Percentiles rank a stretch among this genome's conserved stretches.
These are phyloP conservation scores for Heritiera littoralis DNA, from an alignment of 345 rosid genomes.

Conservation along the genomic window DNA sequence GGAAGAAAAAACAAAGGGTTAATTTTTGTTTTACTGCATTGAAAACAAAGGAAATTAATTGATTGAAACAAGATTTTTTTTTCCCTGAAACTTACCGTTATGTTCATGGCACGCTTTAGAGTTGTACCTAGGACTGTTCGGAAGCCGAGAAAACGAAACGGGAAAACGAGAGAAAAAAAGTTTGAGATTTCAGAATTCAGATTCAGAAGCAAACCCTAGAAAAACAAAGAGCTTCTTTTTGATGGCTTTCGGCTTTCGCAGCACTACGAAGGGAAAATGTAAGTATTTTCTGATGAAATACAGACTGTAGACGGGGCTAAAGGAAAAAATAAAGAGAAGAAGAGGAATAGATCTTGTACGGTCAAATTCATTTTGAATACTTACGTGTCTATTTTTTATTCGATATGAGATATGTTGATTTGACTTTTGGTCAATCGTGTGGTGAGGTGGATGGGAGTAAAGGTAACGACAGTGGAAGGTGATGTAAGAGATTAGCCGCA, in stretches of 20 bases:
- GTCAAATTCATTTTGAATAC: background rate
- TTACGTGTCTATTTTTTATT: background rate
- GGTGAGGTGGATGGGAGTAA: background rate
- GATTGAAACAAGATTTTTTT: background rate
- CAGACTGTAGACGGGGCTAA: slow-evolving; percentile 5
- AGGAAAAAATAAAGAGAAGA: background rate
- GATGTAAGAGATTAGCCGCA: slow-evolving; percentile 16
- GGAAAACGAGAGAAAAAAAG: background rate
- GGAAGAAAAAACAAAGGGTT: background rate
- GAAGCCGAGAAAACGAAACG: slow-evolving; percentile 5
- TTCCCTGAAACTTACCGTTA: slow-evolving; percentile 3
- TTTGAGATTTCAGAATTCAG: background rate
- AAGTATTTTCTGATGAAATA: background rate
- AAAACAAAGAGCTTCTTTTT: slow-evolving; percentile 1
- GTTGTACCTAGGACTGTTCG: slow-evolving; percentile 2
- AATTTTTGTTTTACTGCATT: background rate
- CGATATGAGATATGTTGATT: background rate
- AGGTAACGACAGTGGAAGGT: background rate
- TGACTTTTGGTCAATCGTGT: background rate
- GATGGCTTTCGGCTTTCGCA: background rate
- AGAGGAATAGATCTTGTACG: background rate
- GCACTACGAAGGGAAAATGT: background rate
- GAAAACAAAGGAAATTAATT: background rate
- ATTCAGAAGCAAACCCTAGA: slow-evolving; percentile 8
- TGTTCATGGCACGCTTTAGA: background rate